phyloP scores from a whole-genome alignment of 1,284 basidiomycete species.

The Ceratorhiza oryzae-sativae region DNA sequence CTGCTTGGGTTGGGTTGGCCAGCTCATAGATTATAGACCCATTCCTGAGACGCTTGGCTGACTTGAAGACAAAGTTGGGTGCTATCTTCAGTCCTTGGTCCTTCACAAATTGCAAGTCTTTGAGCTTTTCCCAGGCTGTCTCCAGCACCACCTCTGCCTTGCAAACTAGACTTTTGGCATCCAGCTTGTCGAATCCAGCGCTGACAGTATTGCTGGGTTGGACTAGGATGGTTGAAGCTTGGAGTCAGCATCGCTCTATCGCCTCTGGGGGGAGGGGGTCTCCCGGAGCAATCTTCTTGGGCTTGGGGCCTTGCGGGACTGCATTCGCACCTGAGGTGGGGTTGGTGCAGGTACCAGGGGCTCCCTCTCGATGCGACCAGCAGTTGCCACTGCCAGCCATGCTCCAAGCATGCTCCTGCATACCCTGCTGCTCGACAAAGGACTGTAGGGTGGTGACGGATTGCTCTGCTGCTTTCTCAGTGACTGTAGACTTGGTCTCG shows the following conservation, averaged over 20 bases:
- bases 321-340: neutral
- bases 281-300: neutral
- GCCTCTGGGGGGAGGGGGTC: neutral
- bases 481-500: too few relatives aligned
- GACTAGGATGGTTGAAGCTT: neutral
- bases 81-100: neutral
- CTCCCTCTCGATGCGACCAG: too few relatives aligned
- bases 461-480: neutral
- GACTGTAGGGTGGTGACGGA: neutral
- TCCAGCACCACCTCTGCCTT: neutral
- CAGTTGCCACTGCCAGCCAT: too few relatives aligned
- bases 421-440: neutral
- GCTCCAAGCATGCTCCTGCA: neutral
- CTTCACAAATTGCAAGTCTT: neutral
- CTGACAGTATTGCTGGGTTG: neutral
- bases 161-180: neutral
- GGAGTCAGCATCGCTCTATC: neutral
- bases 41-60: neutral
- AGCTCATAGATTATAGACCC: neutral
- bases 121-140: neutral
- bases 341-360: too few relatives aligned
- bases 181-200: neutral
- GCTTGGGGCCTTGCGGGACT: neutral
- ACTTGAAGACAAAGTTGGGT: neutral
- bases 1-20: neutral